Base-by-base conservation (phyloP, 139 green algal species). In the Deuterostichococcus epilithicus region DNA sequence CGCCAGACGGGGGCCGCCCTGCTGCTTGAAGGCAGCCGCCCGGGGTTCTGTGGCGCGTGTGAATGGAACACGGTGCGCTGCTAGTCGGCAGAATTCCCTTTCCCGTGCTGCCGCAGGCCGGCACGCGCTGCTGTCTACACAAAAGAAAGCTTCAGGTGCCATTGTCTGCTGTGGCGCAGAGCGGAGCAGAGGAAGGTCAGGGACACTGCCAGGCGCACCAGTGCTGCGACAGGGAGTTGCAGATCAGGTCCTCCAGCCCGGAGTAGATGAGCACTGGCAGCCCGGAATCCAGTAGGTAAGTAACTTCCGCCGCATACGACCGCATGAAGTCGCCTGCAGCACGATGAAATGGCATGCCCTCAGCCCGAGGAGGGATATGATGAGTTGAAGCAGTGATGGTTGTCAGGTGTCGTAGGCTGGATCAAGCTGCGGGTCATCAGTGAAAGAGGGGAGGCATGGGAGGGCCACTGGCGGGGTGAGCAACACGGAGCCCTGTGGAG, bases 251-350 rank as follows among this genome's bases (percentile, higher is more conserved):
- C 78, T 88, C 68, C 58, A 75, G 65, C 74, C 86, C 88, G 1
- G 86, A 91, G 82, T 95, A 96, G 39, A 98, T 91, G 82, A 96
- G 88, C 1, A 93, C 92, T 0, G 84, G 75, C 2, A 97, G 77
- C 45, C 88, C 91, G 34, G 86, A 89, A 35, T 89, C 86, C 66
- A 97, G 79, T 85, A 97, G 86, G 5, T 85, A 73, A 1, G 88
- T 84, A 37, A 97, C 81, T 66, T 90, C 72, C 0, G 33, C 32
- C 45, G 85, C 82, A 70, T 88, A 94, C 69, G 81, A 80, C n/a
- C 75, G 79, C 76, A 90, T 88, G 73, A 82, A 90, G 79, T 92
- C 86, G 30, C 80, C 84, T 86, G 74, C 38, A 76, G 44, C 13
- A 5, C n/a, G 1, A 37, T 26, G 63, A 32, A 22, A 69, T 6